These are phyloP conservation scores for Hortiboletus flavorubellus DNA, from an alignment of 768 basidiomycete species.

Conservation along the genomic window DNA sequence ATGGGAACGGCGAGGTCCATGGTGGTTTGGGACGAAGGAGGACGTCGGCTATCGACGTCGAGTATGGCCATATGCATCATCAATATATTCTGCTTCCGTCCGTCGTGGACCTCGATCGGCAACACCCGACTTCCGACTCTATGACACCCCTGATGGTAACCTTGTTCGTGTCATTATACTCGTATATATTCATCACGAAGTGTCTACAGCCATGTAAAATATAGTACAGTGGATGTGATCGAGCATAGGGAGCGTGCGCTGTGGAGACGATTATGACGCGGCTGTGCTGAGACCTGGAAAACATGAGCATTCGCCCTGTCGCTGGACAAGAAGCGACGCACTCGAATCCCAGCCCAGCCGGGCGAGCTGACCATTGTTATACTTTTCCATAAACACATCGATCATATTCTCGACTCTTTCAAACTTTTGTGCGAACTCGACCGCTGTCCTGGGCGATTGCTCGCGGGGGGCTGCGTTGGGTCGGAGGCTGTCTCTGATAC, in stretches of 20 bases:
- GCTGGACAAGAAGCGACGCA: constrained; percentile 4
- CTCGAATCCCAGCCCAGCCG: constrained; percentile 28
- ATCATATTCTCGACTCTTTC: constrained; percentile 18
- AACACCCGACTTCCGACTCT: constrained; percentile 16
- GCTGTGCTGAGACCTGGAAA: not conserved
- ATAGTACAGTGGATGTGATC: constrained; percentile 8
- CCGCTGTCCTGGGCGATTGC: constrained; percentile 17
- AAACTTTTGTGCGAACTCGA: constrained; percentile 23
- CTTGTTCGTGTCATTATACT: constrained; percentile 21
- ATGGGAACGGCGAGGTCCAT: constrained; percentile 5
- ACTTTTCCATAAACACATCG: constrained; percentile 16
- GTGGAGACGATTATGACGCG: constrained; percentile 2
- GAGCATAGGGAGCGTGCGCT: not conserved
- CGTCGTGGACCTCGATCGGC: constrained; percentile 24
- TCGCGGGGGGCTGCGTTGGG: not conserved
- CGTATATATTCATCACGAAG: not conserved
- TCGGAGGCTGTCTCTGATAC: constrained; percentile 13
- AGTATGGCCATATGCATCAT: not conserved
- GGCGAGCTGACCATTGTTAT: constrained; percentile 19
- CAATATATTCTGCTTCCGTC: constrained; percentile 5
- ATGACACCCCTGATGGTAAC: not conserved
- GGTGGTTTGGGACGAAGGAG: constrained; percentile 9
- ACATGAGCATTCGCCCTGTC: not conserved
- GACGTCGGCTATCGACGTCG: constrained; percentile 11
- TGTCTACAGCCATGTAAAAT: constrained; percentile 3